phyloP scores from a whole-genome alignment of 306 rosid genomes.

The Cucumis cinereus region DNA sequence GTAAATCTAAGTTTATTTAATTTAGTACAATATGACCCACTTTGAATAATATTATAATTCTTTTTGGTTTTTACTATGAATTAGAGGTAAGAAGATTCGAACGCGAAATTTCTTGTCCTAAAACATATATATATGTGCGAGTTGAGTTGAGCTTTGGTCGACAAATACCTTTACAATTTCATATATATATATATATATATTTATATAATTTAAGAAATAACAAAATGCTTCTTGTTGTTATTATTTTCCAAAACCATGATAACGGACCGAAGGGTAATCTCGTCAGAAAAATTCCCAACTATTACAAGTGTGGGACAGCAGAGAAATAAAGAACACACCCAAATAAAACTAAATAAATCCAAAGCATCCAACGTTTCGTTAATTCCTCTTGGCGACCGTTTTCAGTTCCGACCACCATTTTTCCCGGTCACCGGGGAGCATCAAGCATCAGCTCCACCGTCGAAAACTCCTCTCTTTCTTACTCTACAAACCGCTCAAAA shows the following conservation, averaged over 20 bases:
- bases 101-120: too few relatives aligned
- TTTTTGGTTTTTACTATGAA: too few relatives aligned
- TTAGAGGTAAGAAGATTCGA: too few relatives aligned
- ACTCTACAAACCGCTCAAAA: background rate
- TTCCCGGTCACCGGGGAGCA: background rate
- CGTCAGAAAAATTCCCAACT: background rate
- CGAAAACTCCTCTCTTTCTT: background rate
- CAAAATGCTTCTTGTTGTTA: too few relatives aligned
- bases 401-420: constrained; percentile 1
- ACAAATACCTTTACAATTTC: too few relatives aligned
- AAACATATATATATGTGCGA: too few relatives aligned
- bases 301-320: background rate
- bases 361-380: constrained; percentile 4
- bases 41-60: too few relatives aligned
- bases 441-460: background rate
- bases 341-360: background rate
- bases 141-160: too few relatives aligned
- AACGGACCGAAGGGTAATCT: constrained; percentile 8
- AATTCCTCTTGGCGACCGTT: background rate
- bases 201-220: too few relatives aligned
- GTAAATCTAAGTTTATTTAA: too few relatives aligned
- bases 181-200: too few relatives aligned
- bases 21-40: too few relatives aligned
- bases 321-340: background rate
- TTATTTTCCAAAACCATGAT: background rate